Evolutionary conservation across 2,329 filamentous ascomycete genomes (phyloP), one percentile per base, ranked within the genome.

Genomic region (Hypoxylon rubiginosum): DNA sequence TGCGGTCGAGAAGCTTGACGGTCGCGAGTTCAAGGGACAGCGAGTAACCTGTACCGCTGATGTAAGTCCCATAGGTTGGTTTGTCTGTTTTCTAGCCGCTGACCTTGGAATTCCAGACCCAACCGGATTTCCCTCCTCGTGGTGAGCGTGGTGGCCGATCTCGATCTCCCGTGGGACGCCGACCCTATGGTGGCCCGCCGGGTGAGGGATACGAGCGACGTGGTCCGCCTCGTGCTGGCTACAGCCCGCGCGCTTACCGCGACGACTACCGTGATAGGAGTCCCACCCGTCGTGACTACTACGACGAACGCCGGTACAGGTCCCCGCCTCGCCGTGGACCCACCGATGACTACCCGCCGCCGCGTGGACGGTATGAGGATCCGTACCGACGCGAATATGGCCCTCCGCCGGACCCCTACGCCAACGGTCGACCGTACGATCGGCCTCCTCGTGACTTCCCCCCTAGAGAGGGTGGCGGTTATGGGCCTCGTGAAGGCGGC

Each of bases 1-100:
- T 65, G 96, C 96, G 58, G 93, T 98, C 62, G 94, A 97, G 80
- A 97, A 97, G 82, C 91, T 99, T 69, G 94, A 98, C 79, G 90
- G 90, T 71, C 91, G 90, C 78, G 94, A 97, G 76, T 98, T 98
- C 82, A 97, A 97, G 84, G 94, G 93, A 74, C 89, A 90, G 71
- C 87, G 89, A 71, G 95, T 99, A 72, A 90, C 88, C 72, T 99
- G 96, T 81, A 84, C 92, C 75, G 90, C 93, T 75, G 94, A 97
- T 83, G 95, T 98, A 87, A 79, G 90, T 80, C 45, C 49, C 68
- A 69, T 58, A 36, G 13, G 15, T 28, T n/a, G 4, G 45, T 19
- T 28, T 24, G 11, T 5, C 28, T 30, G 68, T 59, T 32, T 64
- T 28, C 19, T 36, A 28, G 64, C 55, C 63, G 64, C 71, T 75